Evolutionary conservation across 2,329 filamentous ascomycete genomes (phyloP).

Genomic region (Akanthomyces muscarius): DNA sequence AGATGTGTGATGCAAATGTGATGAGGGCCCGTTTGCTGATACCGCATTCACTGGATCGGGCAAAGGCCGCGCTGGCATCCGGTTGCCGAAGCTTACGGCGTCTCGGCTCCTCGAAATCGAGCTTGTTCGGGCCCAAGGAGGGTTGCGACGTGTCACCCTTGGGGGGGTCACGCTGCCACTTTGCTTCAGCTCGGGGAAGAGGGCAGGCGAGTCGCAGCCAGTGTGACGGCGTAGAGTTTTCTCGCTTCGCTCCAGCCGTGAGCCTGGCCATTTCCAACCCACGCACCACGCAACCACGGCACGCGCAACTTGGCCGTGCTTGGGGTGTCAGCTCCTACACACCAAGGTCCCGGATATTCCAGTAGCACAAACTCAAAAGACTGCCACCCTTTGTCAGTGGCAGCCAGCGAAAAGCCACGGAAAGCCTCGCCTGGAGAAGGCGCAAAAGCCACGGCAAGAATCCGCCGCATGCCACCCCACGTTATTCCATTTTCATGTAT

Average conservation of each 20-base stretch:
- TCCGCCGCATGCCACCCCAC: not conserved
- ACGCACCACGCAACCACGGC: not conserved
- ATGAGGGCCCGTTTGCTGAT: not conserved
- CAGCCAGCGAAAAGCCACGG: not conserved
- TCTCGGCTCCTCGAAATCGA: not conserved
- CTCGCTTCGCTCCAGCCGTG: constrained; percentile 1
- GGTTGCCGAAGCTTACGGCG: constrained; percentile 2
- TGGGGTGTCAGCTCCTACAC: not conserved
- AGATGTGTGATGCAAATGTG: not conserved
- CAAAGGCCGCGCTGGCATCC: constrained; percentile 1
- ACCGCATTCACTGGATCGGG: not conserved
- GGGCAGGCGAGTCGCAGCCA: not conserved
- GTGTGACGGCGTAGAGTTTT: not conserved
- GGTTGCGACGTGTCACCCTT: not conserved
- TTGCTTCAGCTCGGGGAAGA: not conserved
- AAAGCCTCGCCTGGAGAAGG: not conserved
- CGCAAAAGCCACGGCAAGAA: not conserved
- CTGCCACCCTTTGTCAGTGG: constrained; percentile 1
- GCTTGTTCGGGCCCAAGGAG: not conserved
- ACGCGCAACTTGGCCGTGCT: not conserved
- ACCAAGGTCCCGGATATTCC: not conserved
- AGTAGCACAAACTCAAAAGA: constrained; percentile 14
- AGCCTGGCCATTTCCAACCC: not conserved
- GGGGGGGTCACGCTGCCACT: constrained; percentile 9
- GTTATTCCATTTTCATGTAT: not conserved